A percentile compares a stretch with the other conserved stretches of the same genome.
Evolutionary conservation across 257 asterid species (phyloP).

Genomic region (Solanum tacnaense): DNA sequence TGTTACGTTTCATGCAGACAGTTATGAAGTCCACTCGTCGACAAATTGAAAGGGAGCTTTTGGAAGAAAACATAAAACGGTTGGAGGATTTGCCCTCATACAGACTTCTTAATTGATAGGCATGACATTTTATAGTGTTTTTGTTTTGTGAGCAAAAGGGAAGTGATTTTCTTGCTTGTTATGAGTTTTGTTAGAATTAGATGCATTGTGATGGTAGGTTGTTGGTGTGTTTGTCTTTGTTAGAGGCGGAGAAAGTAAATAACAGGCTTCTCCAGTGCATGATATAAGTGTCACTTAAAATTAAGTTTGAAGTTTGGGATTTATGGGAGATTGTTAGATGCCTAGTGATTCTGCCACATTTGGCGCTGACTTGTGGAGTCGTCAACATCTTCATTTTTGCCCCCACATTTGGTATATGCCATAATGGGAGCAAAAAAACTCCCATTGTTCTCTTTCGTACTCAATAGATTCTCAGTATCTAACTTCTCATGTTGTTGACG

Average conservation of each 20-base stretch:
- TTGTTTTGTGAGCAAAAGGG: constrained; percentile 10
- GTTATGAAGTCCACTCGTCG: constrained; percentile 99
- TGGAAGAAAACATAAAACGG: constrained; percentile 57
- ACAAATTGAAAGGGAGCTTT: constrained; percentile 87
- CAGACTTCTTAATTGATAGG: constrained; percentile 52
- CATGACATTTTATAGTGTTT: neutral
- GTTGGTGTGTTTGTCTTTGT: neutral
- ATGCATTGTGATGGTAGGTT: neutral
- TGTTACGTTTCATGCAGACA: constrained; percentile 25
- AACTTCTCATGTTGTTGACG: no score
- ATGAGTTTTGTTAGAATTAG: neutral
- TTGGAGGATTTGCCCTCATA: constrained; percentile 90
- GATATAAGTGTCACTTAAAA: neutral
- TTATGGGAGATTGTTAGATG: neutral
- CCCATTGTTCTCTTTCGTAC: neutral
- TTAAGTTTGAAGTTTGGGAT: no score
- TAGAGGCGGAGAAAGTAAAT: neutral
- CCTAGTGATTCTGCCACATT: neutral
- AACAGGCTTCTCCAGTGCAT: neutral
- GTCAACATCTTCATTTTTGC: neutral
- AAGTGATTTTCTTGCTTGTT: constrained; percentile 1
- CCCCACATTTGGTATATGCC: no score
- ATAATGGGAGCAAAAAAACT: neutral
- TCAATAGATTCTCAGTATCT: no score
- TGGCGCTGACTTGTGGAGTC: neutral